These are phyloP conservation scores for Leptodermis oblonga DNA, from an alignment of 257 asterid species.

Conservation along the genomic window DNA sequence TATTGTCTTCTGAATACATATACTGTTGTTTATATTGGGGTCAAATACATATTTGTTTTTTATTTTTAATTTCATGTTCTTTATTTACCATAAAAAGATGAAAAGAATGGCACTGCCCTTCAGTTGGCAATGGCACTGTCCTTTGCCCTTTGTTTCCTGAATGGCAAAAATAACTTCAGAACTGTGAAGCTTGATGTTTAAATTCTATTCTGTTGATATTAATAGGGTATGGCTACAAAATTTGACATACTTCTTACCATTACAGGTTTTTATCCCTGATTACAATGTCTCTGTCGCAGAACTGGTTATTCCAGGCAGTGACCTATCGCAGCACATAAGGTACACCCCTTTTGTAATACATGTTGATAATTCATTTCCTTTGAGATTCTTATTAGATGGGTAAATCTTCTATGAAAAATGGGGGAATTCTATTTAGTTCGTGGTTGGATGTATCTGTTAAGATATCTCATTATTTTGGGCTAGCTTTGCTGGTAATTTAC, in stretches of 20 bases:
- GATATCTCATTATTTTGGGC: not conserved
- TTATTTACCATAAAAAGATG: not conserved
- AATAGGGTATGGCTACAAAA: not conserved
- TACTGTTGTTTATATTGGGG: not conserved
- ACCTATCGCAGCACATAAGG: constrained; percentile 56
- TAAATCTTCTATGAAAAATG: not conserved
- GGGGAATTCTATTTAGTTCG: not conserved
- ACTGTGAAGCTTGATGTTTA: not conserved
- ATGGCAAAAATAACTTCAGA: not conserved
- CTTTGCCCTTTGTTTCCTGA: not conserved
- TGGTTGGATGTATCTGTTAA: not conserved
- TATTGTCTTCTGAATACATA: not conserved
- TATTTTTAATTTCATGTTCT: not conserved
- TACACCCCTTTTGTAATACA: constrained; percentile 6
- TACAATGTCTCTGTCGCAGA: constrained; percentile 52
- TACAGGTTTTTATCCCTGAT: constrained; percentile 49
- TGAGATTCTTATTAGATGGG: not conserved
- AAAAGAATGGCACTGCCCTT: not conserved
- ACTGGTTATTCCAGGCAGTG: constrained; percentile 49
- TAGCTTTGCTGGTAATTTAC: too few relatives aligned
- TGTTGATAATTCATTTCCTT: not conserved
- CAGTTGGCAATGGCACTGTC: not conserved
- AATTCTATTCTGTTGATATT: constrained; percentile 6
- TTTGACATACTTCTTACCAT: constrained; percentile 16
- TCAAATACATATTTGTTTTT: too few relatives aligned